Percentiles rank a stretch among this genome's conserved stretches.
phyloP scores from a whole-genome alignment of 768 basidiomycete species.

The Tulasnella sp. region DNA sequence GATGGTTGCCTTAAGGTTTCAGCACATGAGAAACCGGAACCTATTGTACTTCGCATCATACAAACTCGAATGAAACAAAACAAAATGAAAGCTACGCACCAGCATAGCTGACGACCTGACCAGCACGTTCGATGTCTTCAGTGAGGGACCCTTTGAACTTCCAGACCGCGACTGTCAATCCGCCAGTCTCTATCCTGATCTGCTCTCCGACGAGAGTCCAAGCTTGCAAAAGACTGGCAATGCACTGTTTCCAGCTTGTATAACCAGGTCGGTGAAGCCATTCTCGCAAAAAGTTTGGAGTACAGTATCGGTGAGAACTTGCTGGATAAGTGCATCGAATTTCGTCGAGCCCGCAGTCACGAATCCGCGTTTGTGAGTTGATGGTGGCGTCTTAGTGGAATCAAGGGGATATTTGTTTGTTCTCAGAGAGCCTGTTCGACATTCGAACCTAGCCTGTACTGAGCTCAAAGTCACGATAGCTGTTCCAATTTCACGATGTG shows the following conservation, averaged over 20 bases:
- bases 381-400: neutral
- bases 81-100: conserved; percentile 55
- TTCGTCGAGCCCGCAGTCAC: conserved; percentile 89
- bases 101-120: conserved; percentile 88
- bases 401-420: neutral
- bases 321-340: conserved; percentile 74
- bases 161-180: conserved; percentile 65
- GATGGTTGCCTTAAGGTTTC: too few species aligned
- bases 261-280: conserved; percentile 63
- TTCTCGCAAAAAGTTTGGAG: conserved; percentile 56
- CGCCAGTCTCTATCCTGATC: conserved; percentile 41
- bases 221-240: conserved; percentile 50
- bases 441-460: neutral
- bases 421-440: neutral
- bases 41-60: conserved; percentile 48
- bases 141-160: conserved; percentile 74
- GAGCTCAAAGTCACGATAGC: neutral
- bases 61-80: neutral
- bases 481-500: neutral
- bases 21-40: conserved; percentile 67
- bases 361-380: conserved; percentile 52
- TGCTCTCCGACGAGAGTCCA: conserved; percentile 37
- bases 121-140: conserved; percentile 63
- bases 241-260: conserved; percentile 79
- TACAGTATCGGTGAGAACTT: conserved; percentile 60